These are phyloP conservation scores for Colletotrichum sidae DNA, from an alignment of 2,329 filamentous ascomycete genomes.

Conservation along the genomic window DNA sequence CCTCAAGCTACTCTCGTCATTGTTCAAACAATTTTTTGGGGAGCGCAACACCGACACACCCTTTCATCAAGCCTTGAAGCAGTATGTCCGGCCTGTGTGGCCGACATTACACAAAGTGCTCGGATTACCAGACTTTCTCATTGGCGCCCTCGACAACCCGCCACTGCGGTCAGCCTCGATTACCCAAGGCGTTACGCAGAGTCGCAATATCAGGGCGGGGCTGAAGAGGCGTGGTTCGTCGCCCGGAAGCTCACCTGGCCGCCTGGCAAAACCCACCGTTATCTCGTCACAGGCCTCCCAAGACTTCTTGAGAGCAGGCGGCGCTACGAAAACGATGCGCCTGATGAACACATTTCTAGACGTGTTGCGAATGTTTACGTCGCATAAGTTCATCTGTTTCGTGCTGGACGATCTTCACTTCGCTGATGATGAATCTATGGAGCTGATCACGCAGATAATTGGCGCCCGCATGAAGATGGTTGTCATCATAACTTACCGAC, in stretches of 20 bases:
- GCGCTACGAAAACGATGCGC: slow-evolving; percentile 74
- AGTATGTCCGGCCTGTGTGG: slow-evolving; percentile 74
- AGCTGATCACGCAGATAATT: slow-evolving; percentile 85
- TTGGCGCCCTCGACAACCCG: slow-evolving; percentile 60
- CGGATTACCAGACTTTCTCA: slow-evolving; percentile 76
- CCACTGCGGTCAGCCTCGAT: slow-evolving; percentile 51
- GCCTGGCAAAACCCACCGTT: slow-evolving; percentile 46
- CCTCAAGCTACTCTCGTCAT: slow-evolving; percentile 72
- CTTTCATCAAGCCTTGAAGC: slow-evolving; percentile 71
- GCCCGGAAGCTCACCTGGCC: slow-evolving; percentile 56
- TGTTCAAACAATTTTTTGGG: slow-evolving; percentile 76
- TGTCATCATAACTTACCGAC: slow-evolving; percentile 80
- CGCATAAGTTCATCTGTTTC: slow-evolving; percentile 88
- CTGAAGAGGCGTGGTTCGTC: slow-evolving; percentile 62
- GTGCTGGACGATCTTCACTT: slow-evolving; percentile 92
- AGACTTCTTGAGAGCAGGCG: slow-evolving; percentile 69
- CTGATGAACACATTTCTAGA: slow-evolving; percentile 91
- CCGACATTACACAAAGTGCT: slow-evolving; percentile 71
- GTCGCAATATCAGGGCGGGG: slow-evolving; percentile 46
- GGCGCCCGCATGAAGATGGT: slow-evolving; percentile 83
- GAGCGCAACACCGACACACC: slow-evolving; percentile 73
- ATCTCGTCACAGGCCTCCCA: slow-evolving; percentile 64
- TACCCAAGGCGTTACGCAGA: slow-evolving; percentile 46
- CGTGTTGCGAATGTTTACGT: slow-evolving; percentile 82
- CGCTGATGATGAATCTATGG: slow-evolving; percentile 87